phyloP scores from a whole-genome alignment of 2,329 filamentous ascomycete species.

The Aureobasidium sp. region DNA sequence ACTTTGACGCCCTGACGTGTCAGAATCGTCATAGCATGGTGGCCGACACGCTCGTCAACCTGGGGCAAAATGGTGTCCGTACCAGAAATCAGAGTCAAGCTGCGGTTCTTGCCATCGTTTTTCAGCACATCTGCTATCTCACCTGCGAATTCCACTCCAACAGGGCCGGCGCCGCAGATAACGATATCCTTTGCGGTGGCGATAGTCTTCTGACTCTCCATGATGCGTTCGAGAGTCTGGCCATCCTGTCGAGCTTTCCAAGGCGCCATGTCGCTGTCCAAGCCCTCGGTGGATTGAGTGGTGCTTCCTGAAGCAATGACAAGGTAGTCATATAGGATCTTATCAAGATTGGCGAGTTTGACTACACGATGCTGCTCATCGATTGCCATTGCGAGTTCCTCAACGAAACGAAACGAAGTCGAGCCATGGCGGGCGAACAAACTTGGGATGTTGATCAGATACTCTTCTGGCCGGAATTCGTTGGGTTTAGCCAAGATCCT shows the following conservation, averaged over 20 bases:
- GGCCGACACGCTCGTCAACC: not conserved
- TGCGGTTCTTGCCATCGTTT: not conserved
- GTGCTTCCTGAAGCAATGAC: not conserved
- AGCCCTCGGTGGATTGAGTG: not conserved
- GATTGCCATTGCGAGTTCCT: not conserved
- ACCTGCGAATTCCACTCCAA: not conserved
- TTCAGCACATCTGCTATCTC: not conserved
- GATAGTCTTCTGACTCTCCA: not conserved
- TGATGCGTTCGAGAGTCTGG: not conserved
- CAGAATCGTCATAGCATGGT: not conserved
- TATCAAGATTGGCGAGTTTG: not conserved
- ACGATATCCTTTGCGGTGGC: not conserved
- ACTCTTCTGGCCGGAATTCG: not conserved
- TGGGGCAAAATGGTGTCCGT: not conserved
- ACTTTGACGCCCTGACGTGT: not conserved
- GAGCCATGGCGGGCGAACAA: not conserved
- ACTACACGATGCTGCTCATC: not conserved
- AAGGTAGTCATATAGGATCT: not conserved
- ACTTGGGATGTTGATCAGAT: not conserved
- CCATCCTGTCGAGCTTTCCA: not conserved
- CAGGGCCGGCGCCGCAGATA: not conserved
- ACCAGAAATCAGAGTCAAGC: not conserved
- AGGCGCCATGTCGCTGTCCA: not conserved
- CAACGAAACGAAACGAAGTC: not conserved
- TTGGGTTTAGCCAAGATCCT: not conserved